Base-by-base conservation (phyloP, 2,329 filamentous ascomycete species). In the Talaromyces sp. region DNA sequence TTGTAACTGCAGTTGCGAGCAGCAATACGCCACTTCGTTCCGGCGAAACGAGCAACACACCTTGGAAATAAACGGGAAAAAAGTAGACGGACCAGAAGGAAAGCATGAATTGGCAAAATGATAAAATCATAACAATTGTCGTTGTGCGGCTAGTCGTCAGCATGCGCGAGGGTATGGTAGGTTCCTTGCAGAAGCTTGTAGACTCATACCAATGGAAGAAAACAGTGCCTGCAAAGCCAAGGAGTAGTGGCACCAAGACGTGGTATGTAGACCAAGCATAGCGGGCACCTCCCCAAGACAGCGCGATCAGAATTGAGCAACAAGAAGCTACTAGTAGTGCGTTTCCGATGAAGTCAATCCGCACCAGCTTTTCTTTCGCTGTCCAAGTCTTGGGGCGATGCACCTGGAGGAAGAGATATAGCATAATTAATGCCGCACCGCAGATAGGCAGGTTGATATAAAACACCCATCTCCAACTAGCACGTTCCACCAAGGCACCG, bases 31-130 rank as follows among this genome's bases (percentile, higher is more conserved):
- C 73, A 2, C 77, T 73, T 0, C 72, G 65, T 0, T 70, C 67
- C 0, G 82, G 75, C 0, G 73, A 70, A 2, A 73, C 71, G 1
- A 69, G 50, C 3, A 72, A 69, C 0, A 83, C 78, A 0, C 72
- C 74, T 63, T 83, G 80, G 69, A 83, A 82, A 67, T 81, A 84
- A 8, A 83, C 68, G 0, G 82, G 80, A 0, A 82, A 66, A 67
- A 82, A 82, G 70, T 75, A 79, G 31, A 75, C 67, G 9, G 70
- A 62, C 75, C 78, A 80, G 50, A 75, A 74, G 6, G 72, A 62
- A 9, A 80, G 67, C 4, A 80, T 64, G 2, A 72, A 71, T 47
- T 79, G 73, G 1, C 82, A 57, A 62, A 82, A 80, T 1, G 75
- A 78, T 11, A 75, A 65, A 6, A 73, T 56, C 56, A 76, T 77